phyloP scores from a whole-genome alignment of 768 basidiomycete genomes.

The Calocybe indica region DNA sequence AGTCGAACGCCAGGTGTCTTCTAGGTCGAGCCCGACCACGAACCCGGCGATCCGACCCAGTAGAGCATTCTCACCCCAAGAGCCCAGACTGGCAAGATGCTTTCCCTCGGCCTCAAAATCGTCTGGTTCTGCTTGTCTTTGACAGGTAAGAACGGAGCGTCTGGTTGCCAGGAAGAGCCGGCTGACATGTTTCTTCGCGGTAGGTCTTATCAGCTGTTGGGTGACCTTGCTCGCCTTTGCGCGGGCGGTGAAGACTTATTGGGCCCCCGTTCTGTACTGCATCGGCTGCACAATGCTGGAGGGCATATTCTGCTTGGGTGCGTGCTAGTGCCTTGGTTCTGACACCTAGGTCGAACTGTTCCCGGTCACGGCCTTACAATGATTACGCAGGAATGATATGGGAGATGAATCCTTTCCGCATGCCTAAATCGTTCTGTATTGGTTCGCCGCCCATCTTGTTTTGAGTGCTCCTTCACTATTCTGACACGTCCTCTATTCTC shows the following conservation, averaged over 20 bases:
- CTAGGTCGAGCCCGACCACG: too few species aligned
- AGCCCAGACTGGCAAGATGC: conserved; percentile 29
- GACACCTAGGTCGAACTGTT: too few species aligned
- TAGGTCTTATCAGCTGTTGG: conserved; percentile 50
- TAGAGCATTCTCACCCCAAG: background rate
- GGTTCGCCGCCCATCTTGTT: conserved; percentile 20
- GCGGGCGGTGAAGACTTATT: conserved; percentile 33
- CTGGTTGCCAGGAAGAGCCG: background rate
- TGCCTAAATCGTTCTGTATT: conserved; percentile 55
- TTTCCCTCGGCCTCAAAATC: conserved; percentile 49
- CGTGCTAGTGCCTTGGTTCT: conserved; percentile 9
- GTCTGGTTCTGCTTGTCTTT: conserved; percentile 55
- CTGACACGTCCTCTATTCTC: background rate
- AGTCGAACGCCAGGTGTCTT: too few species aligned
- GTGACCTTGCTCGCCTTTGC: conserved; percentile 40
- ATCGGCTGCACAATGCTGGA: conserved; percentile 47
- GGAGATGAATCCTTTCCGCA: conserved; percentile 52
- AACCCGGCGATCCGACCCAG: too few species aligned
- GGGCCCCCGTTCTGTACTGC: conserved; percentile 45
- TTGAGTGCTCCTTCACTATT: background rate
- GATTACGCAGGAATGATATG: conserved; percentile 48
- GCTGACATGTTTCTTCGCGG: background rate
- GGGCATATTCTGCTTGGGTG: conserved; percentile 55
- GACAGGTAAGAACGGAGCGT: conserved; percentile 32
- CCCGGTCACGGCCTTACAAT: too few species aligned